These are phyloP conservation scores for Saccharomycopsis sp. DNA, from an alignment of 805 yeast species.

Conservation along the genomic window DNA sequence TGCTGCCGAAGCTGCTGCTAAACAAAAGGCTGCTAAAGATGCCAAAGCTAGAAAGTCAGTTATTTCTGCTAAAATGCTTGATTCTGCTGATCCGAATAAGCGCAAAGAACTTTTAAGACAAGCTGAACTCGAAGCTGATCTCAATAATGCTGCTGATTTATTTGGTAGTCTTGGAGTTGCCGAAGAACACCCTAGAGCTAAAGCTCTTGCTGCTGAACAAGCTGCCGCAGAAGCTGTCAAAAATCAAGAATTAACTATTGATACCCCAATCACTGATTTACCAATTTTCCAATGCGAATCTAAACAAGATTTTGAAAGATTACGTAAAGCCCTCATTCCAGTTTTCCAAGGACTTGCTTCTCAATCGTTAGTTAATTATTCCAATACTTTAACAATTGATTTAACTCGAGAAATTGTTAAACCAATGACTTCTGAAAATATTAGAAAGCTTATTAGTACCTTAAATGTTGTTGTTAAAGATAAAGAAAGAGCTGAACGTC, in stretches of 20 bases:
- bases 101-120: conserved; percentile 62
- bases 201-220: conserved; percentile 28
- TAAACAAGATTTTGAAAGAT: conserved; percentile 68
- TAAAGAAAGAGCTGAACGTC: conserved; percentile 84
- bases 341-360: conserved; percentile 51
- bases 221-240: conserved; percentile 25
- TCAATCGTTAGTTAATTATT: conserved; percentile 54
- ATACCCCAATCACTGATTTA: conserved; percentile 59
- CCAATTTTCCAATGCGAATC: conserved; percentile 80
- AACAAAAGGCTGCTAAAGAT: conserved; percentile 20
- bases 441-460: conserved; percentile 78
- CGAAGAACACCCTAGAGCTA: conserved; percentile 36
- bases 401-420: conserved; percentile 73
- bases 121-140: conserved; percentile 78
- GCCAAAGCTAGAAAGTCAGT: conserved; percentile 27
- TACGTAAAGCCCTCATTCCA: conserved; percentile 61
- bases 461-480: conserved; percentile 72
- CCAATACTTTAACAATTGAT: conserved; percentile 72
- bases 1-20: conserved; percentile 24
- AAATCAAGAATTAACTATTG: conserved; percentile 35
- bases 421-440: conserved; percentile 73
- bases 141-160: conserved; percentile 86
- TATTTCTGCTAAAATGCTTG: conserved; percentile 35
- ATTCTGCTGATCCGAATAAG: conserved; percentile 62
- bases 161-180: conserved; percentile 63